These are phyloP conservation scores for Sextonia rubra DNA, from an alignment of 164 flowering plant genomes.

Conservation along the genomic window DNA sequence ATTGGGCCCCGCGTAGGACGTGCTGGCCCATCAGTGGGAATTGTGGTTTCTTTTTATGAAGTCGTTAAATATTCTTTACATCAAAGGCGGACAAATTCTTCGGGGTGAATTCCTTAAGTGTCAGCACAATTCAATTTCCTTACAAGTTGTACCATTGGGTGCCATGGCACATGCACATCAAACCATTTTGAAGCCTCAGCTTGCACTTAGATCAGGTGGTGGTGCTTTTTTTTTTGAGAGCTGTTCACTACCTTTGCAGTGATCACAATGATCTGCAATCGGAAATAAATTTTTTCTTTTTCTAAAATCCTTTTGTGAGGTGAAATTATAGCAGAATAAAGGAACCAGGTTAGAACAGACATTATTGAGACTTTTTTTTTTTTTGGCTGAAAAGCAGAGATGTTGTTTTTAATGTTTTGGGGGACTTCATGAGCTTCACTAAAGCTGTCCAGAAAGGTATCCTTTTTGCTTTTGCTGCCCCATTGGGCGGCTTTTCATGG, in stretches of 20 bases:
- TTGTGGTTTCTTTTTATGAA: slow-evolving; percentile 91
- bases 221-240: too few relatives aligned
- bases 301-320: neutral
- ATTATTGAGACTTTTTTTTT: too few relatives aligned
- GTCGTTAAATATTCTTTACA: slow-evolving; percentile 68
- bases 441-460: too few relatives aligned
- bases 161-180: neutral
- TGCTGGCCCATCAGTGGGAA: slow-evolving; percentile 97
- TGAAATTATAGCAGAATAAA: too few relatives aligned
- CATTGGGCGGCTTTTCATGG: too few relatives aligned
- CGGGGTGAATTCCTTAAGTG: neutral
- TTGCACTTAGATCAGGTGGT: neutral
- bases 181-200: neutral
- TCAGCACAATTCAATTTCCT: neutral
- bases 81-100: slow-evolving; percentile 28
- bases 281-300: neutral
- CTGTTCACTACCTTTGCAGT: neutral
- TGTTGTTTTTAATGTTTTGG: too few relatives aligned
- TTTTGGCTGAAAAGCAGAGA: too few relatives aligned
- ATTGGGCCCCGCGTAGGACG: slow-evolving; percentile 92
- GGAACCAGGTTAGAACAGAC: too few relatives aligned
- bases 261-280: neutral
- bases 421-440: too few relatives aligned
- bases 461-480: too few relatives aligned
- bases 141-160: neutral